Percentiles rank a stretch among this genome's conserved stretches.
Conservation (phyloP, 106 monocot species). For the Acorus calamus region DNA sequence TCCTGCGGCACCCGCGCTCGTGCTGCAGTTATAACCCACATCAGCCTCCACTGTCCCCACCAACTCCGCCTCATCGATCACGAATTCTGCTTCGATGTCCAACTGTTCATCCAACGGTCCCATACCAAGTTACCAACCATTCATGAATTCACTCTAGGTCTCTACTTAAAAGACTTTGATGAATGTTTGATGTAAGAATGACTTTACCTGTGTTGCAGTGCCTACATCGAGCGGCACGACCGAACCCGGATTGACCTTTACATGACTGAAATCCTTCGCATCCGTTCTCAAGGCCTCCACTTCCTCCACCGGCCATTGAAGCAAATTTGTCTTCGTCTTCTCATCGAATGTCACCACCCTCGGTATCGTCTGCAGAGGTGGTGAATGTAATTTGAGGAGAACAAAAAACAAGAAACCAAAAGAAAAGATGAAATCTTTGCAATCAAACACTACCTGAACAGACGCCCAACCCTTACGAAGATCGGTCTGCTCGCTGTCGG, state of each 20-base stretch:
- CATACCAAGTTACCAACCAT: no score
- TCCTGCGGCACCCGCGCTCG: constrained; percentile 59
- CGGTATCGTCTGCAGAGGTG: constrained; percentile 29
- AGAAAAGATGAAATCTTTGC: background rate
- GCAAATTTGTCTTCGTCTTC: constrained; percentile 46
- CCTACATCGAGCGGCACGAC: constrained; percentile 31
- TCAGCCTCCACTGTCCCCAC: constrained; percentile 32
- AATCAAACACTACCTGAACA: background rate
- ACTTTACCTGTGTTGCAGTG: constrained; percentile 39
- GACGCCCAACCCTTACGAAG: constrained; percentile 47
- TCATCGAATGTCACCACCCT: constrained; percentile 42
- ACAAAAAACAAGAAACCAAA: background rate
- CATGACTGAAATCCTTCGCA: constrained; percentile 14
- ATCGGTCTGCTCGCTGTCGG: constrained; percentile 55
- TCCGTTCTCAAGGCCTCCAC: constrained; percentile 34
- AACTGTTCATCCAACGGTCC: constrained; percentile 34
- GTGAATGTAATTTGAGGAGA: no score
- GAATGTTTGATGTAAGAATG: no score
- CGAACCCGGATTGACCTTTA: constrained; percentile 25
- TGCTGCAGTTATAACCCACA: constrained; percentile 74
- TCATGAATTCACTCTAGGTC: no score
- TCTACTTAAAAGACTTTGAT: no score
- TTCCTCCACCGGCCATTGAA: constrained; percentile 71
- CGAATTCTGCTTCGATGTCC: constrained; percentile 74
- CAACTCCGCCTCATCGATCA: constrained; percentile 25